Conservation (phyloP, 805 yeast species). For the Suhomyces faveliae region DNA sequence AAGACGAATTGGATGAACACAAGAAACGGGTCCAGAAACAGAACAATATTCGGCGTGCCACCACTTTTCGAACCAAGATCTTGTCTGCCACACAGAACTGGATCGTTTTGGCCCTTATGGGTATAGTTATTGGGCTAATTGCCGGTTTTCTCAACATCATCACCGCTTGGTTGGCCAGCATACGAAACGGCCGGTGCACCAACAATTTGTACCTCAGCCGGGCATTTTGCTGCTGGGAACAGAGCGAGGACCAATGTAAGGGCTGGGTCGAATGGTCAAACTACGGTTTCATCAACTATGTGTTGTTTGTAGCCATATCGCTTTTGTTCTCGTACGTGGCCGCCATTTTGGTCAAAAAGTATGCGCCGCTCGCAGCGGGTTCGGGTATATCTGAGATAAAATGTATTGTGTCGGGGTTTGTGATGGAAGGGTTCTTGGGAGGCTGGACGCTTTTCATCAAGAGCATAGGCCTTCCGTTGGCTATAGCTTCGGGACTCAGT, state of each 20-base stretch:
- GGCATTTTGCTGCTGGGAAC: slow-evolving; percentile 81
- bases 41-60: slow-evolving; percentile 11
- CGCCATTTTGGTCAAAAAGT: slow-evolving; percentile 62
- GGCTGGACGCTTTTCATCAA: slow-evolving; percentile 72
- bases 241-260: slow-evolving; percentile 47
- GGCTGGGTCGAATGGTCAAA: slow-evolving; percentile 72
- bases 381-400: slow-evolving; percentile 97
- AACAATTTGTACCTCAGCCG: slow-evolving; percentile 66
- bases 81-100: slow-evolving; percentile 54
- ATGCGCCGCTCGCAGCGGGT: slow-evolving; percentile 93
- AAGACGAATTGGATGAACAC: slow-evolving; percentile 56
- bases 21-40: slow-evolving; percentile 24
- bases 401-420: slow-evolving; percentile 89
- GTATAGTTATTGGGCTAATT: slow-evolving; percentile 71
- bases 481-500: slow-evolving; percentile 89
- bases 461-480: slow-evolving; percentile 77
- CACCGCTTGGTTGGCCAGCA: slow-evolving; percentile 81
- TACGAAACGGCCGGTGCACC: slow-evolving; percentile 77
- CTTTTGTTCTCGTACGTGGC: slow-evolving; percentile 61
- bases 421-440: slow-evolving; percentile 71
- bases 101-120: slow-evolving; percentile 73
- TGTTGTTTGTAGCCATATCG: slow-evolving; percentile 59
- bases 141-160: slow-evolving; percentile 81
- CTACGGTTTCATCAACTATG: slow-evolving; percentile 46
- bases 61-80: slow-evolving; percentile 24